These are phyloP conservation scores for Microdochium nivale DNA, from an alignment of 2,329 filamentous ascomycete genomes.

Conservation along the genomic window DNA sequence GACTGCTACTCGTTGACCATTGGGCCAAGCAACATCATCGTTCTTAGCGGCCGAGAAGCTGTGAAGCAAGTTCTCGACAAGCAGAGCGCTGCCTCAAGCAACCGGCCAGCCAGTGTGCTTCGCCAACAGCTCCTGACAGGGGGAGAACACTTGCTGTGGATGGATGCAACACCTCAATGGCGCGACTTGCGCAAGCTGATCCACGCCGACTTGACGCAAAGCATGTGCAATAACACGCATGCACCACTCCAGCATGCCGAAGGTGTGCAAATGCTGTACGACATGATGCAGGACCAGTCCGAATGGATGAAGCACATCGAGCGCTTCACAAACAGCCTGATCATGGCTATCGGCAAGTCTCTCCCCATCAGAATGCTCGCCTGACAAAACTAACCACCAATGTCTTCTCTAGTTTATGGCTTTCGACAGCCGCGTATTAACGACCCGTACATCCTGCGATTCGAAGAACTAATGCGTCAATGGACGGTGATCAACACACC, in stretches of 20 bases:
- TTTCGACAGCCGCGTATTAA: background rate
- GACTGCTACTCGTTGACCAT: background rate
- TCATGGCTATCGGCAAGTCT: background rate
- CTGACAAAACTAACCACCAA: background rate
- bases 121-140: background rate
- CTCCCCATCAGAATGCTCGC: background rate
- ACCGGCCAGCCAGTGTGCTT: background rate
- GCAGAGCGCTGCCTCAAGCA: background rate
- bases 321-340: background rate
- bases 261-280: background rate
- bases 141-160: background rate
- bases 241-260: background rate
- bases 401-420: background rate
- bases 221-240: background rate
- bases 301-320: background rate
- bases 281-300: background rate
- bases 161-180: background rate
- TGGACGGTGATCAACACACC: background rate
- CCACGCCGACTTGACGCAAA: background rate
- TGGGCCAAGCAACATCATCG: background rate
- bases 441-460: background rate
- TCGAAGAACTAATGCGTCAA: background rate
- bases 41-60: background rate
- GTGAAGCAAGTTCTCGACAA: background rate
- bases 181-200: background rate